A percentile compares a stretch with the other conserved stretches of the same genome.
These are phyloP conservation scores for Vanilla planifolia DNA, from an alignment of 106 monocot genomes.

Conservation along the genomic window DNA sequence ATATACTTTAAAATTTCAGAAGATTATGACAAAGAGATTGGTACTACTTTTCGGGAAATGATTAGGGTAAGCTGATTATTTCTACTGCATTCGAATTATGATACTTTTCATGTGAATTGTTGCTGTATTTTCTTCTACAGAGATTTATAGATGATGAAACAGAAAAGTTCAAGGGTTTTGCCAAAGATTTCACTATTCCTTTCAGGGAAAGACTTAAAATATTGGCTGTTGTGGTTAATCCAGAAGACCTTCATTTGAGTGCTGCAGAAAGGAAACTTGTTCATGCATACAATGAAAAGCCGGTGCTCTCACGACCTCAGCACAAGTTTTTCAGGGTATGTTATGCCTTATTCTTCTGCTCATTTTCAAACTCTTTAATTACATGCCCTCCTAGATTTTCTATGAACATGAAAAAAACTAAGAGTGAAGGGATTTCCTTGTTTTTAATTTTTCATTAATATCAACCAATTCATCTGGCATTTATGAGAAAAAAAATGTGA, in stretches of 20 bases:
- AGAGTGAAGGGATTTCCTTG: too few relatives aligned
- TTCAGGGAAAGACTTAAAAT: conserved; percentile 83
- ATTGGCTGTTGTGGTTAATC: conserved; percentile 60
- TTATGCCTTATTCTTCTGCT: background rate
- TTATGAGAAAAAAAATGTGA: too few relatives aligned
- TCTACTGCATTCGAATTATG: background rate
- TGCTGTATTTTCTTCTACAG: conserved; percentile 20
- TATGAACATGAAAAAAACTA: too few relatives aligned
- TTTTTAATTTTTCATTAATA: too few relatives aligned
- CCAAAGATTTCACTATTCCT: conserved; percentile 45
- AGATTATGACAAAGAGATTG: conserved; percentile 42
- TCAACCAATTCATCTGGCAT: too few relatives aligned
- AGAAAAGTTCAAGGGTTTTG: conserved; percentile 63
- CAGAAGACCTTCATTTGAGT: conserved; percentile 76
- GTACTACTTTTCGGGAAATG: conserved; percentile 52
- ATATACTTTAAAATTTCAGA: conserved; percentile 56
- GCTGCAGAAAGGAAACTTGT: conserved; percentile 72
- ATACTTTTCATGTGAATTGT: background rate
- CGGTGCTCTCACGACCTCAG: conserved; percentile 79
- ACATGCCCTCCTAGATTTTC: too few relatives aligned
- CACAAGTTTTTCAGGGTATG: conserved; percentile 73
- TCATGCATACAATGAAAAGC: conserved; percentile 77
- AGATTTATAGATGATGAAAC: conserved; percentile 65
- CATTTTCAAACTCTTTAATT: too few relatives aligned
- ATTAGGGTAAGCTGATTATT: conserved; percentile 37